Evolutionary conservation across 495 filamentous ascomycete species (phyloP).

Genomic region (Chaetomidium leptoderma): DNA sequence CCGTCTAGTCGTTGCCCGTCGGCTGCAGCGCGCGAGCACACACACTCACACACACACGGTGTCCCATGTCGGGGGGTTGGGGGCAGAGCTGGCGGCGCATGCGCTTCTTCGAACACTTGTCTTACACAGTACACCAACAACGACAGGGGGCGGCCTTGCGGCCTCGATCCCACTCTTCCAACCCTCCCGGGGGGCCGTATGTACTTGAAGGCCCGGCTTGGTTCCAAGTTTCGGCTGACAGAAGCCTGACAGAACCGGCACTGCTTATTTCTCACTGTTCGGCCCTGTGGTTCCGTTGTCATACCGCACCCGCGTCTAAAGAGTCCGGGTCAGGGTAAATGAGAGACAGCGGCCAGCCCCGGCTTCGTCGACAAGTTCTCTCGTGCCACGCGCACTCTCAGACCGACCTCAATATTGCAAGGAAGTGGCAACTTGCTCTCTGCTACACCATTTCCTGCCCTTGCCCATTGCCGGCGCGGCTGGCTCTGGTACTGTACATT

Average conservation of each 20-base stretch:
- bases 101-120: conserved; percentile 7
- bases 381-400: conserved; percentile 3
- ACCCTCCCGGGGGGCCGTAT: conserved; percentile 5
- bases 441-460: neutral
- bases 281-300: conserved; percentile 3
- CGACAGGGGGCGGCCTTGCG: neutral
- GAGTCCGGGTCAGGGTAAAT: conserved; percentile 1
- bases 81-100: conserved; percentile 13
- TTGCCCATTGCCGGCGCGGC: conserved; percentile 12
- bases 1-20: neutral
- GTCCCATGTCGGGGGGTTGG: neutral
- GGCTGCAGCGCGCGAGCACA: no score
- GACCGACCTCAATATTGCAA: conserved; percentile 9
- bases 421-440: conserved; percentile 4
- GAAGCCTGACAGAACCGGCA: conserved; percentile 13
- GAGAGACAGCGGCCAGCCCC: neutral
- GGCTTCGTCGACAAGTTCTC: neutral
- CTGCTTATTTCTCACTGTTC: neutral
- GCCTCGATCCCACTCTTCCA: neutral
- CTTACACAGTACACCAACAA: neutral
- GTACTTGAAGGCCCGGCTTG: neutral
- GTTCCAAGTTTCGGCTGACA: conserved; percentile 3
- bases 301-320: conserved; percentile 5
- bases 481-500: conserved; percentile 1
- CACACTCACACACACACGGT: conserved; percentile 1